phyloP scores from a whole-genome alignment of 2,329 filamentous ascomycete genomes.

The Hirsutella thompsonii region DNA sequence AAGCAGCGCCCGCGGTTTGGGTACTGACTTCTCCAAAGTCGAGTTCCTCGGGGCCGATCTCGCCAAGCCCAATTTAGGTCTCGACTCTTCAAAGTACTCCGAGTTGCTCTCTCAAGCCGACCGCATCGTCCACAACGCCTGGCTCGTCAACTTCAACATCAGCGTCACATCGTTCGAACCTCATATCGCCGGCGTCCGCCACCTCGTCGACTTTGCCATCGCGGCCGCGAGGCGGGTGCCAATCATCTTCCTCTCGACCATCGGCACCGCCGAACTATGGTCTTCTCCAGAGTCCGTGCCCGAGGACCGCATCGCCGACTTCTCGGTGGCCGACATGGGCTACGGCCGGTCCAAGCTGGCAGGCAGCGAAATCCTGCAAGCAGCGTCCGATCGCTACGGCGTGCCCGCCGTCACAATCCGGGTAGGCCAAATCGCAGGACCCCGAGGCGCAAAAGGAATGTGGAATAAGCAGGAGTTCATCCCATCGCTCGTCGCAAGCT shows the following conservation, averaged over 20 bases:
- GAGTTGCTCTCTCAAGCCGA: constrained; percentile 25
- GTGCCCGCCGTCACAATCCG: constrained; percentile 27
- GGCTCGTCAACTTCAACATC: constrained; percentile 38
- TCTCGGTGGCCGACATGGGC: constrained; percentile 15
- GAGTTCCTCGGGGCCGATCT: constrained; percentile 37
- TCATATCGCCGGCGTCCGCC: constrained; percentile 35
- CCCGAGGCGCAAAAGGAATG: constrained; percentile 22
- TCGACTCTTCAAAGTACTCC: constrained; percentile 22
- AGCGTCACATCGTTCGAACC: constrained; percentile 33
- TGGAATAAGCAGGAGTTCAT: constrained; percentile 49
- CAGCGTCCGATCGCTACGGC: constrained; percentile 18
- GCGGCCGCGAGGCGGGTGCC: constrained; percentile 17
- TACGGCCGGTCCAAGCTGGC: constrained; percentile 32
- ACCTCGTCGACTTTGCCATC: constrained; percentile 29
- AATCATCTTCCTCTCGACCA: constrained; percentile 30
- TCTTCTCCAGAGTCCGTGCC: constrained; percentile 17
- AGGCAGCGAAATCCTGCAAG: constrained; percentile 27
- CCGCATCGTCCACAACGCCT: constrained; percentile 38
- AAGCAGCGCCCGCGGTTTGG: constrained; percentile 24
- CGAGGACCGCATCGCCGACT: constrained; percentile 22
- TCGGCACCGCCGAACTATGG: constrained; percentile 24
- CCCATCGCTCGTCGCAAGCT: constrained; percentile 35
- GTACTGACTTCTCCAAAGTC: constrained; percentile 22
- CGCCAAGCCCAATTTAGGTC: constrained; percentile 31
- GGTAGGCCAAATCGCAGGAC: constrained; percentile 34